Base-by-base conservation (phyloP, 2,329 filamentous ascomycete species). In the Parafenestella ontariensis region DNA sequence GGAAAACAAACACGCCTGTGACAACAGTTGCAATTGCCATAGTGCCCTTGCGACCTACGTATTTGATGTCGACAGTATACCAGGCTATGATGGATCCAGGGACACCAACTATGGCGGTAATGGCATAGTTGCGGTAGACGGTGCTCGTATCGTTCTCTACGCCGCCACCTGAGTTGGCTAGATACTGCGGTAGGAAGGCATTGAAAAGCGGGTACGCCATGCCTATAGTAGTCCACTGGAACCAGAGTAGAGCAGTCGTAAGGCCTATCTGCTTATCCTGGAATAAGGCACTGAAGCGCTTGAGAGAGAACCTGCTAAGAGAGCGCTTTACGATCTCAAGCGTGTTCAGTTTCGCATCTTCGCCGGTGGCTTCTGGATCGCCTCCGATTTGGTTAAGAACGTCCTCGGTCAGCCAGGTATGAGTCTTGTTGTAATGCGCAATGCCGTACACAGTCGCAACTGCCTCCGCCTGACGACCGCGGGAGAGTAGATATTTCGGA, bases 121-220 rank as follows among this genome's bases (percentile, higher is more conserved):
- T 92, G 72, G 88, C 88, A 73, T 92, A 94, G 80, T 92, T 91
- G 56, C 89, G 87, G 78, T 95, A 96, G 0, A 86, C 79, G 29
- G 77, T 73, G 43, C 58, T 58, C 3, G 61, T 65, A 15, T 69
- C 59, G n/a, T 67, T 70, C 1, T 55, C 49, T 1, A 67, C 58
- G 0, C 46, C 65, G 15, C 64, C 62, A 10, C 78, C 79, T 23
- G 85, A 83, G 51, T 86, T 83, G 21, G 87, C 85, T 54, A 96
- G 85, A 69, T 95, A 95, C 64, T 95, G 90, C 0, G 92, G 92
- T n/a, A 96, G 82, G 77, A 96, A 96, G 47, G 90, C 89, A 74
- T 95, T 95, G 83, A 94, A 96, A 1, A 96, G 84, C 1, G 91
- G 91, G 69, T 94, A 96, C 2, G 88, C 91, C 86, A 96, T 89